A percentile compares a stretch with the other conserved stretches of the same genome.
Conservation (phyloP, 768 basidiomycete genomes). For the Naematelia encephala region DNA sequence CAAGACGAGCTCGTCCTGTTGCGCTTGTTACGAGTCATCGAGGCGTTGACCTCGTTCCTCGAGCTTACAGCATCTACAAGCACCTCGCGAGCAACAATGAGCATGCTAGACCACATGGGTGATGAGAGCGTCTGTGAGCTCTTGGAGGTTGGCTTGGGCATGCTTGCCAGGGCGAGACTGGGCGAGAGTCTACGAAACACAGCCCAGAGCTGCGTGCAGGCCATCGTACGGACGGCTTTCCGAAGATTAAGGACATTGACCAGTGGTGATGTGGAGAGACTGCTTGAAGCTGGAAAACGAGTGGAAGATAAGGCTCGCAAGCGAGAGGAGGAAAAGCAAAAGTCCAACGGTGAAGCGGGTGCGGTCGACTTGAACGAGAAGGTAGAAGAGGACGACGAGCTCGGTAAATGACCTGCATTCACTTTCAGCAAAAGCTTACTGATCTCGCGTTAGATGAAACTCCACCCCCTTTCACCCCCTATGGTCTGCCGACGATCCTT, state of each 20-base stretch:
- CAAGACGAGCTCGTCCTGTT: slow-evolving; percentile 94
- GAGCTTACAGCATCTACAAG: slow-evolving; percentile 8
- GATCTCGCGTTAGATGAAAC: slow-evolving; percentile 5
- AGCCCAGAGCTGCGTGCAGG: slow-evolving; percentile 73
- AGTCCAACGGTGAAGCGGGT: background rate
- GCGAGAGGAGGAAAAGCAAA: slow-evolving; percentile 11
- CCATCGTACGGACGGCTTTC: slow-evolving; percentile 78
- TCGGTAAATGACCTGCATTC: slow-evolving; percentile 1
- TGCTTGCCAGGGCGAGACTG: slow-evolving; percentile 94
- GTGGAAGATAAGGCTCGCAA: slow-evolving; percentile 11
- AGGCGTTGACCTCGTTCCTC: slow-evolving; percentile 64
- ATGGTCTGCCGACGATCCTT: slow-evolving; percentile 85
- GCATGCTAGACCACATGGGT: slow-evolving; percentile 63
- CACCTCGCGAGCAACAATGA: slow-evolving; percentile 49
- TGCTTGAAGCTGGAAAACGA: slow-evolving; percentile 20
- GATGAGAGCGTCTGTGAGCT: slow-evolving; percentile 97
- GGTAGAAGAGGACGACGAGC: background rate
- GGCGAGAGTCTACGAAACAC: slow-evolving; percentile 37
- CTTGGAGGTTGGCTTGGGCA: slow-evolving; percentile 94
- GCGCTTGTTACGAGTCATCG: slow-evolving; percentile 84
- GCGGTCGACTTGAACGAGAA: slow-evolving; percentile 47
- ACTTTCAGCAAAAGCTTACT: too few species aligned
- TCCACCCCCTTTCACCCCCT: slow-evolving; percentile 53
- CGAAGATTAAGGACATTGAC: slow-evolving; percentile 56
- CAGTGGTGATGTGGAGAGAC: slow-evolving; percentile 28